phyloP scores from a whole-genome alignment of 2,329 filamentous ascomycete species.

The Ophiostoma piceae region DNA sequence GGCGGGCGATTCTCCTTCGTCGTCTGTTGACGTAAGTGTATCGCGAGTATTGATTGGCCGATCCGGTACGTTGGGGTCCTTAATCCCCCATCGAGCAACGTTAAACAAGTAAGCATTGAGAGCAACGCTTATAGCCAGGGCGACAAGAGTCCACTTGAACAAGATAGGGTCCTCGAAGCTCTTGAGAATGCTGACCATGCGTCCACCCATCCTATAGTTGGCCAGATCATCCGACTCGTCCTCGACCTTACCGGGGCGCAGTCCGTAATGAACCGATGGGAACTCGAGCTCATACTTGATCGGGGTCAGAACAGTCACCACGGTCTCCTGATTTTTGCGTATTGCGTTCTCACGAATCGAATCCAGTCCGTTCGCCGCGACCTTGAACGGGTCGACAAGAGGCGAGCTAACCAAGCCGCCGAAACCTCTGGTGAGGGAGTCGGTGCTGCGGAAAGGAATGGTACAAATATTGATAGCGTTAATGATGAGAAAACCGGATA shows the following conservation, averaged over 20 bases:
- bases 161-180: slow-evolving; percentile 92
- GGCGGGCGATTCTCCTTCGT: slow-evolving; percentile 46
- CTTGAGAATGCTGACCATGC: slow-evolving; percentile 83
- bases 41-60: slow-evolving; percentile 57
- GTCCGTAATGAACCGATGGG: slow-evolving; percentile 60
- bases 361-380: slow-evolving; percentile 84
- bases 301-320: slow-evolving; percentile 82
- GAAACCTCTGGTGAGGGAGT: slow-evolving; percentile 47
- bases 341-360: slow-evolving; percentile 68
- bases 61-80: slow-evolving; percentile 66
- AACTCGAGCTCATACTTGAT: slow-evolving; percentile 91
- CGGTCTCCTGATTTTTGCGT: slow-evolving; percentile 58
- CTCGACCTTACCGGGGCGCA: slow-evolving; percentile 30
- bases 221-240: slow-evolving; percentile 41
- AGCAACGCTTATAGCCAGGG: slow-evolving; percentile 83
- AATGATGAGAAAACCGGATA: slow-evolving; percentile 82
- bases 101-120: slow-evolving; percentile 98
- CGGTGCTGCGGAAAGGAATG: slow-evolving; percentile 73
- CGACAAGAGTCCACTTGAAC: slow-evolving; percentile 95
- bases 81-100: slow-evolving; percentile 94
- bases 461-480: slow-evolving; percentile 86
- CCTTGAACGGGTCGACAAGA: slow-evolving; percentile 92
- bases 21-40: slow-evolving; percentile 54
- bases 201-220: slow-evolving; percentile 59
- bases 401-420: slow-evolving; percentile 64